Conservation (phyloP, 176 grass and related monocot species). For the Musa acuminata region DNA sequence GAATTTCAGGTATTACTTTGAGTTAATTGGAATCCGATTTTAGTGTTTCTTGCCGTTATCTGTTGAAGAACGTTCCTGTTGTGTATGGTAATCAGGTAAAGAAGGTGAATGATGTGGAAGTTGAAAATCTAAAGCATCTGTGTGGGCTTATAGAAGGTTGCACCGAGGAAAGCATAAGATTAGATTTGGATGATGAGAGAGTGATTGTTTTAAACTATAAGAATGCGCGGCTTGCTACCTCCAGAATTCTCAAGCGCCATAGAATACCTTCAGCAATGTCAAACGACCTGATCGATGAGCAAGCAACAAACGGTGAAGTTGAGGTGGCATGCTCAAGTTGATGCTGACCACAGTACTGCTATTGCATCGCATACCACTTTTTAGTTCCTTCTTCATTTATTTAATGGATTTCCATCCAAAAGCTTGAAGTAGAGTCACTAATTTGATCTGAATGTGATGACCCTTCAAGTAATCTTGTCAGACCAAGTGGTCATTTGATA, state of each 20-base stretch:
- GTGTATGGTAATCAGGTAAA: slow-evolving; percentile 34
- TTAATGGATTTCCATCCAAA: too few species aligned
- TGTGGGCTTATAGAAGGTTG: slow-evolving; percentile 59
- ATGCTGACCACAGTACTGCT: background rate
- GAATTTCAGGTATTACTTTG: slow-evolving; percentile 55
- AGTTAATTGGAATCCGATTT: background rate
- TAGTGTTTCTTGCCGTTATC: background rate
- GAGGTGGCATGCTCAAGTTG: slow-evolving; percentile 34
- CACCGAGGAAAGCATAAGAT: slow-evolving; percentile 65
- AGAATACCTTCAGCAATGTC: slow-evolving; percentile 79
- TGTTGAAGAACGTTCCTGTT: background rate
- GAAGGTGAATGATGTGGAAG: slow-evolving; percentile 73
- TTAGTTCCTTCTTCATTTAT: too few species aligned
- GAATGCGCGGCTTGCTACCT: slow-evolving; percentile 59
- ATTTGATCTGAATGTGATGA: too few species aligned
- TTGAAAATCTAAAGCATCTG: slow-evolving; percentile 85
- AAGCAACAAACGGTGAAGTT: slow-evolving; percentile 25
- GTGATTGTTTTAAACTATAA: slow-evolving; percentile 69
- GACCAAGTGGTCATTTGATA: too few species aligned
- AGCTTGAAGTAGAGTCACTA: too few species aligned
- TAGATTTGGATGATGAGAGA: slow-evolving; percentile 87
- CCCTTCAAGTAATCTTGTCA: too few species aligned
- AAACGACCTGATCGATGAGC: slow-evolving; percentile 54
- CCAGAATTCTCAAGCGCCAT: slow-evolving; percentile 69
- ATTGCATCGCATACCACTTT: too few species aligned